phyloP scores from a whole-genome alignment of 2,329 filamentous ascomycete genomes.

The Fusarium sp. region DNA sequence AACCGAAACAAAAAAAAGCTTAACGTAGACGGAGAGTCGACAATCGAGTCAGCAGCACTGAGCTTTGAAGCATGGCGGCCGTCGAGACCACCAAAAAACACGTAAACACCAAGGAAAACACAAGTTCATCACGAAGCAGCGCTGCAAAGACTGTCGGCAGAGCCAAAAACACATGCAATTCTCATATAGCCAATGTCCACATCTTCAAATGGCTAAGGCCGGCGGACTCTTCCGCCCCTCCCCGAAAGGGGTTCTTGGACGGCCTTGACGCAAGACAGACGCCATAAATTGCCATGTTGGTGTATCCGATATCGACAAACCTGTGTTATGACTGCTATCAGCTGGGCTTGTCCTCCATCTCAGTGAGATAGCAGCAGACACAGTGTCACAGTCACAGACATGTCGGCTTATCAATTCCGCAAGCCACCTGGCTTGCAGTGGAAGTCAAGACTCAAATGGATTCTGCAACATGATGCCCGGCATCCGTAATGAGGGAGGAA shows the following conservation, averaged over 20 bases:
- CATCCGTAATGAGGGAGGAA: background rate
- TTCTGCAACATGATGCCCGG: background rate
- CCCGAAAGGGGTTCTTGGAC: background rate
- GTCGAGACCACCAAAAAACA: background rate
- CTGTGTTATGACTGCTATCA: background rate
- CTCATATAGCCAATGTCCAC: background rate
- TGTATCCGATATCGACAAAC: background rate
- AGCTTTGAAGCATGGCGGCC: background rate
- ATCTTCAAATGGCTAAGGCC: background rate
- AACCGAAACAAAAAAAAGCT: constrained; percentile 8
- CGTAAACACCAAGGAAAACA: background rate
- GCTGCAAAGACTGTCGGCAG: background rate
- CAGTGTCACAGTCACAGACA: constrained; percentile 5
- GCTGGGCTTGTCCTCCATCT: background rate
- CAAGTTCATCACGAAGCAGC: background rate
- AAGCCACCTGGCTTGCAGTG: constrained; percentile 14
- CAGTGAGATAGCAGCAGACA: background rate
- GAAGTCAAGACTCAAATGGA: constrained; percentile 8
- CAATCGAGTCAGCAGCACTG: background rate
- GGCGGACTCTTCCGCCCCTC: background rate
- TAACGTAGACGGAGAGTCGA: background rate
- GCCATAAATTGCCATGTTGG: background rate
- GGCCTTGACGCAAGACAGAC: background rate
- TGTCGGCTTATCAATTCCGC: constrained; percentile 6
- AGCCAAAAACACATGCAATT: background rate